These are phyloP conservation scores for Hibiscus trionum DNA, from an alignment of 345 rosid species.

Conservation along the genomic window DNA sequence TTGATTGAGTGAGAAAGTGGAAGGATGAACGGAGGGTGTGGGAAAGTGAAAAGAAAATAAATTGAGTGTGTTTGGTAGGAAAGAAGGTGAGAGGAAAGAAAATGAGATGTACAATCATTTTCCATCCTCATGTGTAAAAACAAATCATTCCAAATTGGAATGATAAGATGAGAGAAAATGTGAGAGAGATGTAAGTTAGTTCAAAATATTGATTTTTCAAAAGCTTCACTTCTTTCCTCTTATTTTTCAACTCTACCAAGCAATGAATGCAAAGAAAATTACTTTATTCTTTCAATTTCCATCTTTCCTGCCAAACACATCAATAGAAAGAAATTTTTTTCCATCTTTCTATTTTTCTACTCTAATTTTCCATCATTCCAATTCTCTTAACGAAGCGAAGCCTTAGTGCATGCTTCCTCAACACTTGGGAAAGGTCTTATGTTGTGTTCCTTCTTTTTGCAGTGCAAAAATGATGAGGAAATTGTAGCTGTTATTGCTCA, in stretches of 20 bases:
- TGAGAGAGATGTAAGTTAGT: neutral
- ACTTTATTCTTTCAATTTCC: neutral
- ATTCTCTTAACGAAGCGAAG: no score
- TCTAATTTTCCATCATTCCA: no score
- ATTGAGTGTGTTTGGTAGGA: neutral
- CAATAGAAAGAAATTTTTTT: neutral
- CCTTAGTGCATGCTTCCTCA: neutral
- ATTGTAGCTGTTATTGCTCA: slow-evolving; percentile 97
- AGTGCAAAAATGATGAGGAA: slow-evolving; percentile 2
- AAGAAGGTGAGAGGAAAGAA: neutral
- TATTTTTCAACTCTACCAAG: neutral
- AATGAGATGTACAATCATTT: neutral
- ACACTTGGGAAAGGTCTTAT: neutral
- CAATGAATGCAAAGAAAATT: neutral
- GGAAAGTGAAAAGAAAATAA: neutral
- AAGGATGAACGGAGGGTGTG: neutral
- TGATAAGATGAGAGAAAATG: neutral
- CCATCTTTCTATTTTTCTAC: neutral
- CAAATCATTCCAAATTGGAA: neutral
- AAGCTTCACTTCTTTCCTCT: neutral
- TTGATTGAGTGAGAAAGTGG: neutral
- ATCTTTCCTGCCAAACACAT: neutral
- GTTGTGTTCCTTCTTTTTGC: neutral
- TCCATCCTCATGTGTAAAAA: neutral
- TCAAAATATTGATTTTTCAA: neutral